Conservation (phyloP, 371 early-diverging fungal genomes). For the Apophysomyces sp. region DNA sequence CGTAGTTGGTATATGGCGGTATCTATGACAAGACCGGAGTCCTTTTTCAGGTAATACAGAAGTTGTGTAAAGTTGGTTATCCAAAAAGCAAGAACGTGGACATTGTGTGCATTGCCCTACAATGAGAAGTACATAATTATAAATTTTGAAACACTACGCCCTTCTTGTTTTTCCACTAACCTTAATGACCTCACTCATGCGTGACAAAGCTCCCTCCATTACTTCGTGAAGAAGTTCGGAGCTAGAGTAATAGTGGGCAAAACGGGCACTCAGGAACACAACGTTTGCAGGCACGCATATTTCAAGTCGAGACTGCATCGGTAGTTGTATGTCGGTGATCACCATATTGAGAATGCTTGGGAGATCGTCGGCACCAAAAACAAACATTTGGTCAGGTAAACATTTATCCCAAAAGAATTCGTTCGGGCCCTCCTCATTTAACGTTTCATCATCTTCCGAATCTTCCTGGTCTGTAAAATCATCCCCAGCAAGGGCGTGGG, state of each 20-base stretch:
- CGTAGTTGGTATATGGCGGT: slow-evolving; percentile 63
- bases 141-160: not conserved
- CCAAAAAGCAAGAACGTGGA: slow-evolving; percentile 73
- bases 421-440: slow-evolving; percentile 16
- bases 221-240: slow-evolving; percentile 71
- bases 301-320: slow-evolving; percentile 52
- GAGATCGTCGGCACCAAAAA: slow-evolving; percentile 72
- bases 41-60: slow-evolving; percentile 80
- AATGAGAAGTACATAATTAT: slow-evolving; percentile 4
- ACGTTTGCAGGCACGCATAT: slow-evolving; percentile 81
- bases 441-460: slow-evolving; percentile 21
- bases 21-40: slow-evolving; percentile 60
- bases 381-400: slow-evolving; percentile 88
- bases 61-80: slow-evolving; percentile 76
- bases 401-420: slow-evolving; percentile 80
- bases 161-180: slow-evolving; percentile 19
- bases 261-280: slow-evolving; percentile 84
- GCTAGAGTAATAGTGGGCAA: slow-evolving; percentile 78
- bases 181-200: slow-evolving; percentile 58
- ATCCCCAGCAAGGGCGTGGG: slow-evolving; percentile 28
- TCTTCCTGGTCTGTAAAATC: slow-evolving; percentile 15
- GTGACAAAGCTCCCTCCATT: slow-evolving; percentile 56
- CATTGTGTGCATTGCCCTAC: slow-evolving; percentile 35
- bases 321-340: slow-evolving; percentile 61
- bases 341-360: slow-evolving; percentile 70